phyloP scores from a whole-genome alignment of 2,329 filamentous ascomycete genomes.

The Penicillium corylophilum region DNA sequence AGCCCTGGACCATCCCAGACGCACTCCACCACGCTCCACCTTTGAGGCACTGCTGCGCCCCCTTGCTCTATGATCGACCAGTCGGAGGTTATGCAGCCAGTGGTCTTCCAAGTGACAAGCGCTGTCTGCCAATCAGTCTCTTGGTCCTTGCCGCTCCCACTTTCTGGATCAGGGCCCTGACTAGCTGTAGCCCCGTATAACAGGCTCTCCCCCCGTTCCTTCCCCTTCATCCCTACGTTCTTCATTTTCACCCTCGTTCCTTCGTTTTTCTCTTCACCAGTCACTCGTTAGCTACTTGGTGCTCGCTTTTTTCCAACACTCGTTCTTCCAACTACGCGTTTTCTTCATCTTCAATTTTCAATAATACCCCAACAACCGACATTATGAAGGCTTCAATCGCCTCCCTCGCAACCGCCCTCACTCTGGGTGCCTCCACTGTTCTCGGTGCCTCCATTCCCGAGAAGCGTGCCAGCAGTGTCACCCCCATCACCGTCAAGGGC shows the following conservation, averaged over 20 bases:
- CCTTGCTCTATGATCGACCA: neutral
- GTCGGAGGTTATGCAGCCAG: neutral
- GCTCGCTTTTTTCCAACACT: conserved; percentile 6
- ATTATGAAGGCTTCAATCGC: conserved; percentile 56
- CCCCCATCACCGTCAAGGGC: conserved; percentile 61
- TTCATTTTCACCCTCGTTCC: conserved; percentile 15
- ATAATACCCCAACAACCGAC: conserved; percentile 3
- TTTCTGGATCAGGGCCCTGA: neutral
- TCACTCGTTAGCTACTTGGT: conserved; percentile 16
- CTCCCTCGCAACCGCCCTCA: conserved; percentile 48
- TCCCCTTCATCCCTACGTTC: conserved; percentile 22
- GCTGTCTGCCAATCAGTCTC: neutral
- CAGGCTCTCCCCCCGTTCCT: neutral
- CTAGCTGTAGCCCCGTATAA: conserved; percentile 5
- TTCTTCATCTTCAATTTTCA: neutral
- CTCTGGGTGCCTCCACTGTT: conserved; percentile 47
- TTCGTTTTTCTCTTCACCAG: conserved; percentile 24
- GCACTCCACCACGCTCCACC: neutral
- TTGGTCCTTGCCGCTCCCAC: neutral
- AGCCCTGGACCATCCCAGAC: neutral
- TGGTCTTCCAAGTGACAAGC: neutral
- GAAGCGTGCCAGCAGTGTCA: conserved; percentile 47
- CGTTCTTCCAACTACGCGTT: neutral
- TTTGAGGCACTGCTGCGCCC: neutral
- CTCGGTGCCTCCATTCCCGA: conserved; percentile 42